Evolutionary conservation across 805 yeast genomes (phyloP).

Genomic region (Metahyphopichia silvanorum): DNA sequence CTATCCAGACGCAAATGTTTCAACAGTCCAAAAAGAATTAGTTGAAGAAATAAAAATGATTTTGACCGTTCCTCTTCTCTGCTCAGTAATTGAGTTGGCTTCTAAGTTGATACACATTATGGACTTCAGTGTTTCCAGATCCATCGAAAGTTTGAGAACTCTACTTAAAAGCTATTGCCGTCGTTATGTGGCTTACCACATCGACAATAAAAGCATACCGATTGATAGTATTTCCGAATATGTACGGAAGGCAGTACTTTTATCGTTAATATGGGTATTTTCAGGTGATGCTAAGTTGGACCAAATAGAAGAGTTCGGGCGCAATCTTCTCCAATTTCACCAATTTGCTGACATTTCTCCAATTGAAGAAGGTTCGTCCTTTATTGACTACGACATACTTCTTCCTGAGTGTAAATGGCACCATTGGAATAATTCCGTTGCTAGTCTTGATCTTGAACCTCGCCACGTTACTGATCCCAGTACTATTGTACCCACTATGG

Average conservation of each 20-base stretch:
- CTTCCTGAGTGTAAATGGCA: constrained; percentile 48
- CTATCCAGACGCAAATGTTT: constrained; percentile 1
- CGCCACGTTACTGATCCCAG: constrained; percentile 60
- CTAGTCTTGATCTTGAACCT: constrained; percentile 47
- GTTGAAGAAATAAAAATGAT: constrained; percentile 3
- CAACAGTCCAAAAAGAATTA: constrained; percentile 14
- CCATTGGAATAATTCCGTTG: constrained; percentile 38
- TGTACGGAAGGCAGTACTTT: constrained; percentile 28
- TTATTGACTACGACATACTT: constrained; percentile 43
- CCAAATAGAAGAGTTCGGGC: constrained; percentile 38
- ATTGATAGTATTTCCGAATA: constrained; percentile 24
- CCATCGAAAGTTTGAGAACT: constrained; percentile 36
- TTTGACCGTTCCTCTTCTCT: constrained; percentile 8
- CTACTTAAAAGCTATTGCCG: constrained; percentile 36
- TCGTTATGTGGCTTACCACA: constrained; percentile 9
- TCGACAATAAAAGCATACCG: constrained; percentile 7
- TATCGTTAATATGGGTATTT: constrained; percentile 59
- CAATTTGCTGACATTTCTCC: constrained; percentile 12
- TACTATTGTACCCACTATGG: constrained; percentile 72
- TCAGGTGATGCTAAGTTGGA: constrained; percentile 50
- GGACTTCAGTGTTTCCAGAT: constrained; percentile 39
- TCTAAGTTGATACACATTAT: constrained; percentile 45
- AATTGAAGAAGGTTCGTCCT: constrained; percentile 10
- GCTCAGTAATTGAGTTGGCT: constrained; percentile 21
- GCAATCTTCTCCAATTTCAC: constrained; percentile 14